Conservation (phyloP, 192 early-diverging fungal genomes). For the Entomortierella lignicola region DNA sequence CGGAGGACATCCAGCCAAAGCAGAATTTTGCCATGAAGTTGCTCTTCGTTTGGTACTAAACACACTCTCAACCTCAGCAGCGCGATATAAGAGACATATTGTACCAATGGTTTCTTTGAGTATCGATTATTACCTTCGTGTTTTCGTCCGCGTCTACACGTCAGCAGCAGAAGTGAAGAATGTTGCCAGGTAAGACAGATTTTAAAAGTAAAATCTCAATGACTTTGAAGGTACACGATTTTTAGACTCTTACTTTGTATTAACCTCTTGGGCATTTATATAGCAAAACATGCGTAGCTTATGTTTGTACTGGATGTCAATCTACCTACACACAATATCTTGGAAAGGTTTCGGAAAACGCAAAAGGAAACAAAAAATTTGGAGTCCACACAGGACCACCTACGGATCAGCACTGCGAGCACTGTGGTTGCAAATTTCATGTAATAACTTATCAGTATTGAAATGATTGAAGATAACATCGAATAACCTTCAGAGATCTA, state of each 20-base stretch:
- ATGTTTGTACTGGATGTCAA: conserved; percentile 88
- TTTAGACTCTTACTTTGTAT: no score
- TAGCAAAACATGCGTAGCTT: conserved; percentile 86
- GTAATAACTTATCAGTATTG: conserved; percentile 57
- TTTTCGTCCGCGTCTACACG: conserved; percentile 92
- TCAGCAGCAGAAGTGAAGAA: conserved; percentile 81
- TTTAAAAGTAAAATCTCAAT: background rate
- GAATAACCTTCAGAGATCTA: no score
- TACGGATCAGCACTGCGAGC: conserved; percentile 71
- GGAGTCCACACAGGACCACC: conserved; percentile 70
- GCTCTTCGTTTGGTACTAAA: conserved; percentile 91
- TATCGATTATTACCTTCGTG: conserved; percentile 98
- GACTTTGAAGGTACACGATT: no score
- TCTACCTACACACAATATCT: conserved; percentile 79
- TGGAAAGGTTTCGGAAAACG: conserved; percentile 68
- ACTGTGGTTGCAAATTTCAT: conserved; percentile 80
- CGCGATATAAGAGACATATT: conserved; percentile 85
- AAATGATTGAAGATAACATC: no score
- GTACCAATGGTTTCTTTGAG: conserved; percentile 91
- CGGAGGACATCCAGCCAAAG: conserved; percentile 89
- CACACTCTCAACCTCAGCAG: conserved; percentile 84
- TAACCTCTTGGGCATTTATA: background rate
- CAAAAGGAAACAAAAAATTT: conserved; percentile 73
- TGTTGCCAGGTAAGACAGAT: conserved; percentile 67
- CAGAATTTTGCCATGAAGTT: conserved; percentile 95